Conservation (phyloP, 768 basidiomycete genomes). For the Leccinum arenicola region DNA sequence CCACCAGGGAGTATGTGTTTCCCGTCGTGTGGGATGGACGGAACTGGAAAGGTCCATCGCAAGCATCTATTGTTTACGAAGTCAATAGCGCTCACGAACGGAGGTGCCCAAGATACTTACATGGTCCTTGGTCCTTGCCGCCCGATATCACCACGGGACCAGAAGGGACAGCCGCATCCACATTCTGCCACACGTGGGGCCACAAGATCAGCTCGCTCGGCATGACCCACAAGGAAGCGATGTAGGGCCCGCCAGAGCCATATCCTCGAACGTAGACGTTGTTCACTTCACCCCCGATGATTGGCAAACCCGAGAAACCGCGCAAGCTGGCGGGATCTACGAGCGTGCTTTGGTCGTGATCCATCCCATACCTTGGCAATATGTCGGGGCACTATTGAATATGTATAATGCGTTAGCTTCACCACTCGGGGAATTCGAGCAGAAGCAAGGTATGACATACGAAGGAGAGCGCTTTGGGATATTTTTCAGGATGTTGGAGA, state of each 20-base stretch:
- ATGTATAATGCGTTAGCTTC: background rate
- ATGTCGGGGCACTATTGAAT: background rate
- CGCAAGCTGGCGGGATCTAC: background rate
- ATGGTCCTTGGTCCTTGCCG: background rate
- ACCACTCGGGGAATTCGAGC: background rate
- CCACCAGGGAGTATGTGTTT: conserved; percentile 8
- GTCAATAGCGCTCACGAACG: background rate
- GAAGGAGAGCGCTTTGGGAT: background rate
- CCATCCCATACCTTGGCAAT: background rate
- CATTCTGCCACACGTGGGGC: background rate
- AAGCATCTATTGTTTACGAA: background rate
- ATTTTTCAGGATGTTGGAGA: too few relatives aligned
- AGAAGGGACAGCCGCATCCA: background rate
- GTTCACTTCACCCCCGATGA: background rate
- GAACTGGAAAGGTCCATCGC: background rate
- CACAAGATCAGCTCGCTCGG: background rate
- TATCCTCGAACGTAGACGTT: background rate
- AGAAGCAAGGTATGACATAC: background rate
- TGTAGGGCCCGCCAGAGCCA: background rate
- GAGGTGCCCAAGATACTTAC: background rate
- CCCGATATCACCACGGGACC: background rate
- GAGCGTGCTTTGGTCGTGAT: background rate
- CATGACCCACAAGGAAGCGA: background rate
- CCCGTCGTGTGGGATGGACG: conserved; percentile 7
- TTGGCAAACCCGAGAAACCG: background rate